Evolutionary conservation across 192 early-diverging fungal species (phyloP), one percentile per base, ranked within the genome.

Genomic region (Spizellomyces sp.): DNA sequence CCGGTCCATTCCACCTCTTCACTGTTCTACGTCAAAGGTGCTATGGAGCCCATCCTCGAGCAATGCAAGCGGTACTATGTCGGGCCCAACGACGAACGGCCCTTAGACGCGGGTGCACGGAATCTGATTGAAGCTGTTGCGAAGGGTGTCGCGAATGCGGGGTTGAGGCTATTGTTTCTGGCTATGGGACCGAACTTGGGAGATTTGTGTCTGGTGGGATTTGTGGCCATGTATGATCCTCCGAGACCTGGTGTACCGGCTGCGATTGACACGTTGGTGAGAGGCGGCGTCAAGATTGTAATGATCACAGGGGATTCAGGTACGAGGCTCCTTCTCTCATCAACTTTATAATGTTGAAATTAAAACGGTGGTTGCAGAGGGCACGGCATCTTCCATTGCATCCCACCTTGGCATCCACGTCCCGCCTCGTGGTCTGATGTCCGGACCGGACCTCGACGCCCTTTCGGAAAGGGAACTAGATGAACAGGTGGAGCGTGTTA

Each of bases 241-340:
- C 95, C 95, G 19, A 78, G 97, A 44, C 87, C 81, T 9, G 89
- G 89, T 42, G 90, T 94, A 14, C 82, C 81, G n/a, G 80, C 84
- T 9, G 88, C 94, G 5, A 91, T 97, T n/a, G 71, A 80, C 14
- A 80, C 79, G 45, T 77, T 96, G 52, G 79, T 90, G 60, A 67
- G 82, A 14, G 91, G 92, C 55, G 94, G 94, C 36, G 94, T 99
- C 14, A 89, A 91, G 70, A 84, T 95, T 2, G 84, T 96, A n/a
- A 98, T 99, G 96, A 95, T 99, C 44, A 99, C 97, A 0, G 97
- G 97, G 64, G 97, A 99, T 77, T 92, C 94, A 22, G 75, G 82
- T 87, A 74, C 17, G 70, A 71, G 22, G n/a, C 17, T 22, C 59
- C 12, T 61, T 14, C 59, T 61, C 59, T 61, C 12, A 8, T 22